Percentiles rank a stretch among this genome's conserved stretches.
phyloP scores from a whole-genome alignment of 1,284 basidiomycete genomes.

The Irpex lacteus region DNA sequence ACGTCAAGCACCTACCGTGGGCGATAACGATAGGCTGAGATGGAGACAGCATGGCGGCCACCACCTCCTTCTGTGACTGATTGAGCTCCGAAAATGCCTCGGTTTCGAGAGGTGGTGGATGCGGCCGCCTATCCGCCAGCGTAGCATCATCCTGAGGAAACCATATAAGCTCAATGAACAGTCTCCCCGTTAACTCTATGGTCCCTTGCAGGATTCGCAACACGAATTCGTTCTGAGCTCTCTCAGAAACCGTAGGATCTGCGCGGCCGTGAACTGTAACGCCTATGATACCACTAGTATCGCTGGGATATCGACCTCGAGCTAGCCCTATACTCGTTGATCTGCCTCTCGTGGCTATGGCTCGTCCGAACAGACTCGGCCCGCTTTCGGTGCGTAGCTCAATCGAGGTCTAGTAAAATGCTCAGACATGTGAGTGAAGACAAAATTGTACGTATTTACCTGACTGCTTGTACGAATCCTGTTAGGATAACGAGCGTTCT shows the following conservation, averaged over 20 bases:
- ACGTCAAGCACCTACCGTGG: constrained; percentile 5
- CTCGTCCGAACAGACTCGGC: constrained; percentile 1
- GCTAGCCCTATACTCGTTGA: constrained; percentile 1
- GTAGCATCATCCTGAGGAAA: not conserved
- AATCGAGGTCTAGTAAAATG: constrained; percentile 3
- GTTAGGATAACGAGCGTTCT: constrained; percentile 9
- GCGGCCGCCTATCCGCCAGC: not conserved
- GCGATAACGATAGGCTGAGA: constrained; percentile 11
- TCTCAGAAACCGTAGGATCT: constrained; percentile 15
- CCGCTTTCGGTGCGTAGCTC: not conserved
- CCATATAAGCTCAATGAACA: constrained; percentile 13
- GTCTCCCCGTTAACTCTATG: not conserved
- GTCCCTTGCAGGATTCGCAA: constrained; percentile 2
- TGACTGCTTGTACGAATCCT: constrained; percentile 5
- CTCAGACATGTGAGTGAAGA: not conserved
- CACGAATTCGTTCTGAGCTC: constrained; percentile 14
- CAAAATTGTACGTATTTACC: not conserved
- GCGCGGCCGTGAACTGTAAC: constrained; percentile 16
- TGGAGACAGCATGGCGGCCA: constrained; percentile 9
- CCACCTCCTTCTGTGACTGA: constrained; percentile 9
- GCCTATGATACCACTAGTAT: constrained; percentile 2
- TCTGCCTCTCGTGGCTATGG: constrained; percentile 1
- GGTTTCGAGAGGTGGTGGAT: not conserved
- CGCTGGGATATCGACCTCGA: constrained; percentile 4
- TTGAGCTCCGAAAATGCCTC: constrained; percentile 7